phyloP scores from a whole-genome alignment of 352 stramenopile species.

The Phytophthora cryptogea region DNA sequence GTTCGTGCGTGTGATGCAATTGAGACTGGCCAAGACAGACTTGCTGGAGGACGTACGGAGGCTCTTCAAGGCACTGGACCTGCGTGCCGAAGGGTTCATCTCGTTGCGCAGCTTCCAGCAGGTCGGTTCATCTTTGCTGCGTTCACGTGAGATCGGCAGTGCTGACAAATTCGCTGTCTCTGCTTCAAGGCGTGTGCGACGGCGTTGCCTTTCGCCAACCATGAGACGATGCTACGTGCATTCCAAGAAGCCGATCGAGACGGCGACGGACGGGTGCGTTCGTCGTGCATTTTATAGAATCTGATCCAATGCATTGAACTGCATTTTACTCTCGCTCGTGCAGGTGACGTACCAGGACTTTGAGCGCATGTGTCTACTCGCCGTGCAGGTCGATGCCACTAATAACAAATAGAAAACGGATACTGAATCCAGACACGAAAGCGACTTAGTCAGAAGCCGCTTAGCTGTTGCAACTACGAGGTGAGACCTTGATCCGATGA shows the following conservation, averaged over 20 bases:
- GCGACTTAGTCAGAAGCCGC: not conserved
- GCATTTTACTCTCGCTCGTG: not conserved
- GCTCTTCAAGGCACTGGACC: slow-evolving; percentile 69
- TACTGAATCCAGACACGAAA: not conserved
- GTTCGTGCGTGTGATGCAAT: slow-evolving; percentile 39
- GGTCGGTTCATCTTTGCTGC: slow-evolving; percentile 9
- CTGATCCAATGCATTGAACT: too few relatives aligned
- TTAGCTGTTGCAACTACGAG: not conserved
- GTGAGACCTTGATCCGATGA: not conserved
- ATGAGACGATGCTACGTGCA: slow-evolving; percentile 33
- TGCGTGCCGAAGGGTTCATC: slow-evolving; percentile 65
- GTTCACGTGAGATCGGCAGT: not conserved
- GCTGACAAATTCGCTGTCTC: not conserved
- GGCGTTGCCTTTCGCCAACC: slow-evolving; percentile 44
- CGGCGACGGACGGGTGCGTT: slow-evolving; percentile 51
- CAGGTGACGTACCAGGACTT: slow-evolving; percentile 76
- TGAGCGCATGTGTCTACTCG: slow-evolving; percentile 60
- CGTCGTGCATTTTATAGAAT: not conserved
- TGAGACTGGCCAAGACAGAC: slow-evolving; percentile 47
- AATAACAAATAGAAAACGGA: slow-evolving; percentile 38
- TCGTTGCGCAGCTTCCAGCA: slow-evolving; percentile 59
- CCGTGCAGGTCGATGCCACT: slow-evolving; percentile 34
- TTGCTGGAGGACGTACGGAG: slow-evolving; percentile 59
- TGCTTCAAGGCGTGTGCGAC: slow-evolving; percentile 36
- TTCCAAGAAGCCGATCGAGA: slow-evolving; percentile 68